Conservation (phyloP, 1,284 basidiomycete genomes). For the Rhodotorula sp. region DNA sequence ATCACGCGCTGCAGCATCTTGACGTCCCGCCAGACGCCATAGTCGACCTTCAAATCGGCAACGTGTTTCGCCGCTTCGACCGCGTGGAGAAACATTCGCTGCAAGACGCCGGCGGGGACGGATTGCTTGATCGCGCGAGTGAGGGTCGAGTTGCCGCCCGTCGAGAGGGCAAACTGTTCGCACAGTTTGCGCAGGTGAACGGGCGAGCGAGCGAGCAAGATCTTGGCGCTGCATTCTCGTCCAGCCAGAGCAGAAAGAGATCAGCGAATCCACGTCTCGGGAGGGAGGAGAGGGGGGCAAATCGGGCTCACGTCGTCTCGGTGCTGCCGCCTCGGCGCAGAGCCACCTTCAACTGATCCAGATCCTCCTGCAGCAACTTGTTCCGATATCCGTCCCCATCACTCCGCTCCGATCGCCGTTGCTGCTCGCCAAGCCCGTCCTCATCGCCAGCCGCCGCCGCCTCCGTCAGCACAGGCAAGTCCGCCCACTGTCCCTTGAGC, state of each 20-base stretch:
- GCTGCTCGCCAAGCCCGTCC: neutral
- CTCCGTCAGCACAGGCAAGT: conserved; percentile 5
- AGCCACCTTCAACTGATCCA: conserved; percentile 38
- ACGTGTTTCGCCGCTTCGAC: conserved; percentile 31
- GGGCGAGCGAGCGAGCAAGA: conserved; percentile 38
- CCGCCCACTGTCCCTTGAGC: conserved; percentile 35
- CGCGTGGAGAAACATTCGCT: conserved; percentile 24
- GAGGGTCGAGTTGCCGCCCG: conserved; percentile 24
- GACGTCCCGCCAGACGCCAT: conserved; percentile 29
- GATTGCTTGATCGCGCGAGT: conserved; percentile 36
- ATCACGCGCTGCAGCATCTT: conserved; percentile 25
- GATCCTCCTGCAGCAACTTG: conserved; percentile 27
- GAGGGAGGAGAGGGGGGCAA: neutral
- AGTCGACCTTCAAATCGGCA: neutral
- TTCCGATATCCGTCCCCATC: too few species aligned
- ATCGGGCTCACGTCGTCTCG: conserved; percentile 28
- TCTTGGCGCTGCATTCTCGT: conserved; percentile 18
- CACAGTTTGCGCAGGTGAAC: conserved; percentile 19
- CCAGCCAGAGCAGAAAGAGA: too few species aligned
- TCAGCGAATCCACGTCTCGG: too few species aligned
- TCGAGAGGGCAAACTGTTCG: conserved; percentile 28
- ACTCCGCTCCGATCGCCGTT: neutral
- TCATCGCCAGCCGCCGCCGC: neutral
- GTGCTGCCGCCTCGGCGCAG: conserved; percentile 31
- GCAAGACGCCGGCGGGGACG: conserved; percentile 17